Base-by-base conservation (phyloP, 129 eudicot genomes). In the Pulicaria dysenterica region DNA sequence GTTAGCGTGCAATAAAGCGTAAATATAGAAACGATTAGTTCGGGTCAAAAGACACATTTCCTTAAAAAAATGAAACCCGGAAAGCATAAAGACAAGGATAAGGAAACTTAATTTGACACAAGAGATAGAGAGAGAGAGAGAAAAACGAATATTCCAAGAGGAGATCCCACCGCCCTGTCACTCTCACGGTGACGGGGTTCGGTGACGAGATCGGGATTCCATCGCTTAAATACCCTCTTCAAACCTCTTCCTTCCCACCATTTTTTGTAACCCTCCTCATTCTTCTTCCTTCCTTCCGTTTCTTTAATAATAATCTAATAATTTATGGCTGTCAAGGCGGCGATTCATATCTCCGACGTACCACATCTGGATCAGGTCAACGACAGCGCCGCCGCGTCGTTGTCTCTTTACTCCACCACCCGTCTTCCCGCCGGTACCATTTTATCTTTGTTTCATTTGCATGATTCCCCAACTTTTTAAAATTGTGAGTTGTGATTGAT, bases 291-390 rank as follows among this genome's bases (percentile, higher is more conserved):
- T 46, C 3, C 5, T 9, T 10, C n/a, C n/a, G 38, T 55, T 41
- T 8, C n/a, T 58, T 60, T 13, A n/a, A 38, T 38, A 38, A 6
- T 54, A n/a, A 38, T 61, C 39, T 31, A 7, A 3, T 3, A 62
- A 12, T 31, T 40, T 73, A 83, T 85, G 87, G 96, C 97, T 51
- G 86, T 89, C 44, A 92, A 85, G 78, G 91, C 98, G 12, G 98
- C 96, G 1, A 90, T 92, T 50, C 98, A 85, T 64, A 85, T 89
- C 66, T 83, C 96, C 81, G 96, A 92, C 60, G 88, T 89, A 6
- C 91, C 96, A 0, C 76, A 81, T 81, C 87, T 92, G n/a, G 96
- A 92, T 77, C 85, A 87, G 3, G 89, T 89, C 73, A 75, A 80
- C 2, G 92, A 88, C 2, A 80, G 12, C 73, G 79, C 87, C 36